Evolutionary conservation across 2,329 filamentous ascomycete species (phyloP).

Genomic region (Parastagonospora nodorum): DNA sequence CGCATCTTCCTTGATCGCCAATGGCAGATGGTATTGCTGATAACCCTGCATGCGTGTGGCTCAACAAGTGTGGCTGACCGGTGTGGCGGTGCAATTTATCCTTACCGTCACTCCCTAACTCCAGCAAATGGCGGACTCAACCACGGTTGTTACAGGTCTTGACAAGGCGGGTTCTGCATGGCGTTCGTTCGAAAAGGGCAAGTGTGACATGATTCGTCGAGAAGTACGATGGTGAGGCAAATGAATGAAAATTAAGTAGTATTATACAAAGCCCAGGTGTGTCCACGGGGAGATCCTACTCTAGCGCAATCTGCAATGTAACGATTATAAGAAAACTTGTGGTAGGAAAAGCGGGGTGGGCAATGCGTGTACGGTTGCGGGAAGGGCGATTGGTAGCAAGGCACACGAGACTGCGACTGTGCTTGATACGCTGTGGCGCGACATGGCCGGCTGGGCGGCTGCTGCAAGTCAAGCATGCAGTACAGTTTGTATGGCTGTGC

Average conservation of each 20-base stretch:
- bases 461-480: neutral
- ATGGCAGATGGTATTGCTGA: too few species aligned
- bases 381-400: neutral
- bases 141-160: too few species aligned
- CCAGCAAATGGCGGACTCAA: too few species aligned
- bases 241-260: neutral
- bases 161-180: too few species aligned
- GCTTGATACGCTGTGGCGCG: neutral
- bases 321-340: neutral
- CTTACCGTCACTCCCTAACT: too few species aligned
- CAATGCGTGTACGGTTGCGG: neutral
- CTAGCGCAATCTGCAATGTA: slow-evolving; percentile 1
- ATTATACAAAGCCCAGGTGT: slow-evolving; percentile 1
- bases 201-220: neutral
- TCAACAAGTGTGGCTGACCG: too few species aligned
- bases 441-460: neutral
- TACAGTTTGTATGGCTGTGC: neutral
- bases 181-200: neutral
- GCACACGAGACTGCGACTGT: neutral
- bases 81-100: too few species aligned
- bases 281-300: neutral
- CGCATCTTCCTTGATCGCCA: too few species aligned
- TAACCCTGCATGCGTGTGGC: too few species aligned
- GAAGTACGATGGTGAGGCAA: neutral
- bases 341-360: neutral